Base-by-base conservation (phyloP, 2,329 filamentous ascomycete species). In the Colletotrichum tofieldiae region DNA sequence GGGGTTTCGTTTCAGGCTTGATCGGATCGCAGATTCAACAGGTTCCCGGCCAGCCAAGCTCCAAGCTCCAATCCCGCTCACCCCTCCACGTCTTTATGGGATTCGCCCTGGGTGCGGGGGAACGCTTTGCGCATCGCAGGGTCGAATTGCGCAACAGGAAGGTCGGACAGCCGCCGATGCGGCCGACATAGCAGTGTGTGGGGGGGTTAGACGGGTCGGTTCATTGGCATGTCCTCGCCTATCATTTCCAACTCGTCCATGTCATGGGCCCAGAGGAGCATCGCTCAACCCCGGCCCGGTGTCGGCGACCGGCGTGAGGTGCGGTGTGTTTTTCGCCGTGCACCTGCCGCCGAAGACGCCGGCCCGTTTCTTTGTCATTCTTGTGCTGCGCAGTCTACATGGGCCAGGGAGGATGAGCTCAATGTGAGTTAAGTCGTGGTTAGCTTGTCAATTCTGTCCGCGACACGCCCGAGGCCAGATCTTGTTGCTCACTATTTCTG, bases 111-210 rank as follows among this genome's bases (percentile, higher is more conserved):
- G 26, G 51, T 60, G 55, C 23, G 62, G 69, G 59, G 60, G 45
- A 52, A 35, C 60, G 59, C 52, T 72, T 67, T 65, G 69, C 69
- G 65, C 69, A 70, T 72, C 70, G 52, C 52, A 54, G 69, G 65
- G 65, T 67, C 39, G 43, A 26, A 72, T 69, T 45, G 70, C 70
- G 70, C 70, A 72, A 72, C 59, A 55, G 70, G 65, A 52, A 70
- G 70, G 65, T 70, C 70, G 60, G 60, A 65, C 60, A 54, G 45
- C 51, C 58, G 65, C 69, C 65, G 68, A 62, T 62, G 64, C 64
- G 67, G 60, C 60, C 45, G 47, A 49, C 45, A 43, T 37, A 61
- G 41, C 20, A 7, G 23, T 49, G 32, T 23, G 11, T 8, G 26
- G 65, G 65, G 35, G 3, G 64, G 8, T 41, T 37, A 58, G 64